Percentiles rank a stretch among this genome's conserved stretches.
Conservation (phyloP, 2,329 filamentous ascomycete species). For the Calonectria hawksworthii region DNA sequence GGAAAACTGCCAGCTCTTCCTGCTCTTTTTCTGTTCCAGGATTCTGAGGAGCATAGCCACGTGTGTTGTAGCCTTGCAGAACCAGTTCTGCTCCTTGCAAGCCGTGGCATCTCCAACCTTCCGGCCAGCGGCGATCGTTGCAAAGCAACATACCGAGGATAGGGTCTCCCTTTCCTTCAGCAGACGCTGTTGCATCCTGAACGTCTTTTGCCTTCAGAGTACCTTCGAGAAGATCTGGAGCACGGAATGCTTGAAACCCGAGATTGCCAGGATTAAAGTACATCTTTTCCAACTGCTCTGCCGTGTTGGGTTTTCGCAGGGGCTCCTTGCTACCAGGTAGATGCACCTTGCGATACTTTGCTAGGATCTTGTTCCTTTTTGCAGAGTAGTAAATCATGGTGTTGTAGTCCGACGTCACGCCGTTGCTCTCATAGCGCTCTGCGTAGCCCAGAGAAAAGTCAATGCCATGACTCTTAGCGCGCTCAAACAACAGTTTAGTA, state of each 20-base stretch:
- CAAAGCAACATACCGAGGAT: conserved; percentile 21
- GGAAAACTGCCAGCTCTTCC: not conserved
- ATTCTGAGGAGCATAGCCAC: not conserved
- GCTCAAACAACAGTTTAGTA: not conserved
- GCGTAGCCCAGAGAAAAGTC: conserved; percentile 12
- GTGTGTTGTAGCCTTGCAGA: conserved; percentile 10
- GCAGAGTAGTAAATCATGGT: conserved; percentile 20
- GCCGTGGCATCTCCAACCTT: conserved; percentile 15
- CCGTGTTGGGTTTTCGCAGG: not conserved
- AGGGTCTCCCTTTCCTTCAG: conserved; percentile 2
- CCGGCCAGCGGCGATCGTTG: conserved; percentile 20
- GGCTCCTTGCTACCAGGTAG: conserved; percentile 9
- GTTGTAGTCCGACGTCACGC: not conserved
- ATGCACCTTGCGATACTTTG: conserved; percentile 18
- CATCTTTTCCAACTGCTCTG: conserved; percentile 13
- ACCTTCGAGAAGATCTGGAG: not conserved
- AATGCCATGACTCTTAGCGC: not conserved
- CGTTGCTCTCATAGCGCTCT: not conserved
- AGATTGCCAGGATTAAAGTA: not conserved
- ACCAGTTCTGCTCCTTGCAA: conserved; percentile 13
- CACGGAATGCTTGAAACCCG: conserved; percentile 16
- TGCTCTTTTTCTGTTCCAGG: not conserved
- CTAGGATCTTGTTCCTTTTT: not conserved
- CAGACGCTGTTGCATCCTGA: not conserved
- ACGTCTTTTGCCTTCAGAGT: not conserved